Conservation (phyloP, 2,329 filamentous ascomycete genomes). For the Pseudogymnoascus sp. region DNA sequence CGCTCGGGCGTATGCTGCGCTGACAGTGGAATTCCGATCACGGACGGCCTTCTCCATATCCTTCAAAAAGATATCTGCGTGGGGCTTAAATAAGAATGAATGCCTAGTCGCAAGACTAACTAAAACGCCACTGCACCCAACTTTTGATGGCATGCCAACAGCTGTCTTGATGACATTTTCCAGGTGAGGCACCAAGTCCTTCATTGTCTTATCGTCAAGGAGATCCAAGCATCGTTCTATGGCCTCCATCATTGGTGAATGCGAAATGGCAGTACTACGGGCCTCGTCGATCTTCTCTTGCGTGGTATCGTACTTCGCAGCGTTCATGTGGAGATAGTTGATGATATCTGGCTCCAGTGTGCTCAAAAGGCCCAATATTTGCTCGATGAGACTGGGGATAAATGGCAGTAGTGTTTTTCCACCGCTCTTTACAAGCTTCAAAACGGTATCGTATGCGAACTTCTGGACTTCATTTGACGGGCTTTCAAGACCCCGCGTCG, state of each 20-base stretch:
- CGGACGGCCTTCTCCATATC: slow-evolving; percentile 74
- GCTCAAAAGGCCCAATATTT: slow-evolving; percentile 74
- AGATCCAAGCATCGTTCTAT: slow-evolving; percentile 84
- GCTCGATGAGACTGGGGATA: slow-evolving; percentile 73
- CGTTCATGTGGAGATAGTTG: slow-evolving; percentile 89
- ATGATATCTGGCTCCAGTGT: slow-evolving; percentile 83
- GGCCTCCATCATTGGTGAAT: slow-evolving; percentile 85
- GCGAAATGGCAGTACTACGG: slow-evolving; percentile 72
- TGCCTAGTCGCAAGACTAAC: slow-evolving; percentile 80
- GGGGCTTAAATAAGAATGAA: slow-evolving; percentile 64
- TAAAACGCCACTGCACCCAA: slow-evolving; percentile 80
- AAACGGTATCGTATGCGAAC: slow-evolving; percentile 75
- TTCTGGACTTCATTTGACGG: slow-evolving; percentile 79
- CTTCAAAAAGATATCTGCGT: slow-evolving; percentile 70
- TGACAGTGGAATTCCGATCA: slow-evolving; percentile 91
- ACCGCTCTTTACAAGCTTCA: slow-evolving; percentile 85
- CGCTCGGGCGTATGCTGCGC: slow-evolving; percentile 78
- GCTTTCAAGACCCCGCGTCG: slow-evolving; percentile 82
- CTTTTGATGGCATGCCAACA: slow-evolving; percentile 87
- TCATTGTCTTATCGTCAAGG: slow-evolving; percentile 73
- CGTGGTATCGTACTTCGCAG: slow-evolving; percentile 74
- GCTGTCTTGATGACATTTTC: slow-evolving; percentile 77
- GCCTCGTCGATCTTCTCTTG: slow-evolving; percentile 87
- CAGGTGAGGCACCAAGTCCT: slow-evolving; percentile 62
- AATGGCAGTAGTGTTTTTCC: slow-evolving; percentile 73